These are phyloP conservation scores for Rhynchospora pubera DNA, from an alignment of 176 grass and related monocot genomes.

Conservation along the genomic window DNA sequence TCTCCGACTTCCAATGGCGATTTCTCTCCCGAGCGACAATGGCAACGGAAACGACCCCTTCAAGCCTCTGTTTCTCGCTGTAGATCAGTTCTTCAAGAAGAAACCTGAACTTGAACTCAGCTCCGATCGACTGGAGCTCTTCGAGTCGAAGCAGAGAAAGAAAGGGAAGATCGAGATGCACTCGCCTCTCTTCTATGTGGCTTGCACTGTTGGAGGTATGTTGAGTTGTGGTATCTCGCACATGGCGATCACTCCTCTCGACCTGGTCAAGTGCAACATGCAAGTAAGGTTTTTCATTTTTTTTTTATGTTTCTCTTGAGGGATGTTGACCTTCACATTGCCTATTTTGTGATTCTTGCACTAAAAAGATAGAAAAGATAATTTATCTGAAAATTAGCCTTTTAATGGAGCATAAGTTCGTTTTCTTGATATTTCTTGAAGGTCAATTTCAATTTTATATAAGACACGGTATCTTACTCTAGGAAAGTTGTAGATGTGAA, in stretches of 20 bases:
- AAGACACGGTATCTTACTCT: not conserved
- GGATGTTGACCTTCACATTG: conserved; percentile 9
- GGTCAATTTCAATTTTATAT: not conserved
- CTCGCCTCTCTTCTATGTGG: conserved; percentile 62
- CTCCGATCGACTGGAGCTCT: not conserved
- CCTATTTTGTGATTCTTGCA: not conserved
- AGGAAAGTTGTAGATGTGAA: not conserved
- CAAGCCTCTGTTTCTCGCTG: conserved; percentile 1
- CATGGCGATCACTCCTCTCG: conserved; percentile 53
- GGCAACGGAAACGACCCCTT: not conserved
- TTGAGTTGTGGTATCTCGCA: conserved; percentile 58
- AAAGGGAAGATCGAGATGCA: conserved; percentile 36
- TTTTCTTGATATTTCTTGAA: not conserved
- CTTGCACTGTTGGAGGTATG: conserved; percentile 49
- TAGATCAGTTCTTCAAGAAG: conserved; percentile 2
- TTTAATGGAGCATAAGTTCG: not conserved
- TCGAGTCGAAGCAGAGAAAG: not conserved
- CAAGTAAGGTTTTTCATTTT: conserved; percentile 23
- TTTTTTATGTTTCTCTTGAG: no score
- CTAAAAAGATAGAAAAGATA: not conserved
- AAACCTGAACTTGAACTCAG: not conserved
- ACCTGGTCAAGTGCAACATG: conserved; percentile 71
- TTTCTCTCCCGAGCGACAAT: not conserved
- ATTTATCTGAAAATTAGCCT: not conserved
- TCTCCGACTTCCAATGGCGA: not conserved